A percentile compares a stretch with the other conserved stretches of the same genome.
These are phyloP conservation scores for Ulvella scutata DNA, from an alignment of 139 green algal species.

Conservation along the genomic window DNA sequence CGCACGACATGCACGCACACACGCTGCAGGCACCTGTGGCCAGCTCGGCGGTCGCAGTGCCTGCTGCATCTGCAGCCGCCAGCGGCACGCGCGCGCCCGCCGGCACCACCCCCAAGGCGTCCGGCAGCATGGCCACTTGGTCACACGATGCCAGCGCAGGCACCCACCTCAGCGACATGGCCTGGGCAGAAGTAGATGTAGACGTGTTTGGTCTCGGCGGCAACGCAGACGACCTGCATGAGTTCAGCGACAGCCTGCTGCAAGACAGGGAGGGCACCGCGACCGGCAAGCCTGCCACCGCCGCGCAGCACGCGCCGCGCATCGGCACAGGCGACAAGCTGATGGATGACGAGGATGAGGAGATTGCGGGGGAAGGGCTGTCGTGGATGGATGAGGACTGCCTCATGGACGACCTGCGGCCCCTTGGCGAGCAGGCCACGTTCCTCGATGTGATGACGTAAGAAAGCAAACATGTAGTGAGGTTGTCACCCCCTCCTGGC, in stretches of 20 bases:
- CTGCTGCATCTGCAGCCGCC: background rate
- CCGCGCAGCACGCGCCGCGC: background rate
- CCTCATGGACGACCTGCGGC: background rate
- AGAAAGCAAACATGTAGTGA: too few relatives aligned
- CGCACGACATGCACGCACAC: background rate
- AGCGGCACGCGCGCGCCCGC: background rate
- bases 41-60: background rate
- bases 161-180: background rate
- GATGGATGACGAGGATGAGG: background rate
- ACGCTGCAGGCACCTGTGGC: background rate
- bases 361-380: background rate
- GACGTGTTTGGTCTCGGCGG: background rate
- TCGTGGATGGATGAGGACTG: background rate
- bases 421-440: background rate
- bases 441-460: background rate
- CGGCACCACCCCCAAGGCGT: background rate
- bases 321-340: background rate
- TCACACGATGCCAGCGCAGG: background rate
- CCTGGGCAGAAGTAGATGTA: background rate
- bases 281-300: background rate
- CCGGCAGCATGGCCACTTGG: background rate
- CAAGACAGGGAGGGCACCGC: background rate
- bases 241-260: background rate
- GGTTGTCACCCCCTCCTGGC: too few relatives aligned
- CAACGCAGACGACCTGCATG: background rate